phyloP scores from a whole-genome alignment of 2,329 filamentous ascomycete species.

The Ceratocystiopsis sp. region DNA sequence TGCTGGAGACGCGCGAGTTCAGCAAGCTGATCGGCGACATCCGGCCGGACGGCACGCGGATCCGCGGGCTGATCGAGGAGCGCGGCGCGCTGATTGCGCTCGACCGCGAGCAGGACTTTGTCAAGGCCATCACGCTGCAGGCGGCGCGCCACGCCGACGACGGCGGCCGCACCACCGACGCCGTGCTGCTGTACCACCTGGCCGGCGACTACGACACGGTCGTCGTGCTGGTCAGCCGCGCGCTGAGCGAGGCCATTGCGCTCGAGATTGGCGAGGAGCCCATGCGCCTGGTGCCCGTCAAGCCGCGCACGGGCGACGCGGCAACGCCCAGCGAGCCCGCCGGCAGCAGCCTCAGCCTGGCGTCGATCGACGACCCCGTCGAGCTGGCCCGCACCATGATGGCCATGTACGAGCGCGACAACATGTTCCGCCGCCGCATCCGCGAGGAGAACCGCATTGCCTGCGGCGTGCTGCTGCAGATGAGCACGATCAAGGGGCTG shows the following conservation, averaged over 20 bases:
- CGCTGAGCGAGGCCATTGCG: conserved; percentile 76
- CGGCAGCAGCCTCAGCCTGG: conserved; percentile 43
- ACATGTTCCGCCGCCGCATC: conserved; percentile 43
- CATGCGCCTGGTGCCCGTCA: conserved; percentile 62
- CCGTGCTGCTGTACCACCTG: conserved; percentile 84
- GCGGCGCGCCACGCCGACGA: conserved; percentile 88
- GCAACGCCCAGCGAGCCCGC: conserved; percentile 41
- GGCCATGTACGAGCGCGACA: conserved; percentile 42
- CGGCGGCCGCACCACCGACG: conserved; percentile 82
- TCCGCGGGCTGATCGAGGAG: conserved; percentile 75
- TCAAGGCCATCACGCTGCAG: conserved; percentile 82
- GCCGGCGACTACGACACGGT: conserved; percentile 92
- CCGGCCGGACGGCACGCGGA: conserved; percentile 64
- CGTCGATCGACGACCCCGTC: conserved; percentile 42
- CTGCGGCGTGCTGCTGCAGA: conserved; percentile 38
- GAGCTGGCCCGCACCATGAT: conserved; percentile 45
- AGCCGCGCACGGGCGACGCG: conserved; percentile 42
- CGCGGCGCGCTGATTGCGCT: conserved; percentile 69
- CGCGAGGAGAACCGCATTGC: conserved; percentile 38
- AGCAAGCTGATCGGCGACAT: conserved; percentile 88
- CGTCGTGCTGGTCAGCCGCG: conserved; percentile 75
- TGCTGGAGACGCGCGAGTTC: conserved; percentile 93
- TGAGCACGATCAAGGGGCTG: conserved; percentile 42
- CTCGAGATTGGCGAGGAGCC: conserved; percentile 72
- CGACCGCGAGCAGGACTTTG: conserved; percentile 63